A percentile compares a stretch with the other conserved stretches of the same genome.
Evolutionary conservation across 495 filamentous ascomycete species (phyloP).

Genomic region (Talaromyces proteolyticus): DNA sequence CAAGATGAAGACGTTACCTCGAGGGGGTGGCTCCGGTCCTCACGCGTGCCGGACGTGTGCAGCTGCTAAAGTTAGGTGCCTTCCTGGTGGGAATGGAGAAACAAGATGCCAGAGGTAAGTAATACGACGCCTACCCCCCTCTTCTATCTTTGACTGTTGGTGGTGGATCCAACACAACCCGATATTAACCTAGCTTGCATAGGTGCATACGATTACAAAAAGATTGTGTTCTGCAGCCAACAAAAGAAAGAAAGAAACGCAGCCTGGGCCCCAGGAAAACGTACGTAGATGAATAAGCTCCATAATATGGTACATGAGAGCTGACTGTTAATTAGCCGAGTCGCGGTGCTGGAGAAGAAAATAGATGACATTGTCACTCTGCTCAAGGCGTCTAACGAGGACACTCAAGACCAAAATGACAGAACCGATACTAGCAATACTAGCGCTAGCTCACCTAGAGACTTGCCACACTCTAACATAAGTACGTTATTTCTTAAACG

Average conservation of each 20-base stretch:
- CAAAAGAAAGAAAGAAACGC: background rate
- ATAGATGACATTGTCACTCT: background rate
- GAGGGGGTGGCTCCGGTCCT: background rate
- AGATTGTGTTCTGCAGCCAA: constrained; percentile 4
- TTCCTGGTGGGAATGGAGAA: background rate
- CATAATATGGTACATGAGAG: no score
- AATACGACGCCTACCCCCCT: background rate
- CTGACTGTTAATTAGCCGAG: constrained; percentile 2
- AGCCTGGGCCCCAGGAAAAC: constrained; percentile 1
- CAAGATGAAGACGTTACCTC: background rate
- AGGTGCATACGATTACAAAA: constrained; percentile 7
- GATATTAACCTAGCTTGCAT: no score
- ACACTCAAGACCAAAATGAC: background rate
- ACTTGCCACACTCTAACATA: no score
- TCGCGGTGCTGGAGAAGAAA: constrained; percentile 7
- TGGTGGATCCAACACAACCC: no score
- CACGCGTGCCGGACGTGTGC: constrained; percentile 4
- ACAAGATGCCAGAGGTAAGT: constrained; percentile 3
- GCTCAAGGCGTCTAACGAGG: background rate
- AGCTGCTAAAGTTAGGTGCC: constrained; percentile 6
- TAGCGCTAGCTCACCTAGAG: no score
- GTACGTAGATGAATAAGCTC: constrained; percentile 4
- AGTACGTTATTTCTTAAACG: background rate
- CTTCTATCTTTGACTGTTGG: no score
- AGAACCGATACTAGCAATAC: background rate